A percentile compares a stretch with the other conserved stretches of the same genome.
phyloP scores from a whole-genome alignment of 192 early-diverging fungal genomes.

The Podochytrium sp. region DNA sequence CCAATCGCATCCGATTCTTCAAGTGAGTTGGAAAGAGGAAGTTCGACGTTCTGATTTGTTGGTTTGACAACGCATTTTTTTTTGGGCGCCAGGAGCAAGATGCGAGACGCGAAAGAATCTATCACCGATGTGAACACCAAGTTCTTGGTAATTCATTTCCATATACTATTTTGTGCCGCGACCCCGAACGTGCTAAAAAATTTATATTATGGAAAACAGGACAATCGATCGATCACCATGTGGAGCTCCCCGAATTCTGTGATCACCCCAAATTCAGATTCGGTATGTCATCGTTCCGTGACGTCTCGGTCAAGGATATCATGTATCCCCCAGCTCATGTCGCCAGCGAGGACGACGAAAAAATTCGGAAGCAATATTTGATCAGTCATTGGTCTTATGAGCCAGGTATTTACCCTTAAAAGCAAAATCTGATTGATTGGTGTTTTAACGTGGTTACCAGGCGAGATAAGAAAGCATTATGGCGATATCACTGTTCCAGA shows the following conservation, averaged over 20 bases:
- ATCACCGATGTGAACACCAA: constrained; percentile 45
- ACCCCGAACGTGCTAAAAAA: not conserved
- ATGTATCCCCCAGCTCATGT: constrained; percentile 38
- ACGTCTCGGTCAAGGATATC: constrained; percentile 37
- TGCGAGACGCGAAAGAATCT: constrained; percentile 33
- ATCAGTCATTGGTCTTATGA: constrained; percentile 46
- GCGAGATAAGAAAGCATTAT: constrained; percentile 36
- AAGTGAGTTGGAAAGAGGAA: too few relatives aligned
- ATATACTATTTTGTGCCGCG: not conserved
- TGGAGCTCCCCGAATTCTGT: constrained; percentile 36
- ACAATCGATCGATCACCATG: constrained; percentile 24
- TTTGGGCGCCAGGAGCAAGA: constrained; percentile 29
- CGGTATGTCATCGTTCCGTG: constrained; percentile 40
- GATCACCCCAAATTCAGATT: constrained; percentile 36
- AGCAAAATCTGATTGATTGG: not conserved
- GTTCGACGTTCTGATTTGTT: too few relatives aligned
- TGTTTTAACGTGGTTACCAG: not conserved
- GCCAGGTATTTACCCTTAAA: constrained; percentile 35
- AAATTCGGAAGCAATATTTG: constrained; percentile 34
- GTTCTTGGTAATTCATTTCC: constrained; percentile 20
- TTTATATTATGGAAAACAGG: constrained; percentile 16
- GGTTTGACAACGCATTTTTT: not conserved
- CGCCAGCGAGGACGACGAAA: constrained; percentile 25
- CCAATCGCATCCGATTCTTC: constrained; percentile 2
- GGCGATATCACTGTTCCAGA: constrained; percentile 29